Conservation (phyloP, 2,329 filamentous ascomycete species). For the Phialophora tarda region DNA sequence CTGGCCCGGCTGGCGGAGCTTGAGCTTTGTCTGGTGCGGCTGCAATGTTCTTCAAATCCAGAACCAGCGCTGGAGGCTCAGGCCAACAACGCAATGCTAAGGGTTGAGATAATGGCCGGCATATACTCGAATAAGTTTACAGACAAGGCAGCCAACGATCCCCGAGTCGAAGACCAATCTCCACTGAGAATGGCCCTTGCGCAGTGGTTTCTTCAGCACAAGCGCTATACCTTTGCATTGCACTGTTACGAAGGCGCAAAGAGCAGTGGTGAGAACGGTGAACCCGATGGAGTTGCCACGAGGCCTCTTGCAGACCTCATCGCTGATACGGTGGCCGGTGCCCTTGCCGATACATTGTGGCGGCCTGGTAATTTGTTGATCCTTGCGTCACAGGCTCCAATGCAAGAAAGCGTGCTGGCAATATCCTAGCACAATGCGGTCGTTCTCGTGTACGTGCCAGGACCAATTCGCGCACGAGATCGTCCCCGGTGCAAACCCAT, state of each 20-base stretch:
- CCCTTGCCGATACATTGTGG: slow-evolving; percentile 5
- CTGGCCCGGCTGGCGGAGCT: slow-evolving; percentile 25
- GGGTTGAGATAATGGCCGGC: slow-evolving; percentile 23
- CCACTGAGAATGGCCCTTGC: slow-evolving; percentile 10
- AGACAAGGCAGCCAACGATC: slow-evolving; percentile 3
- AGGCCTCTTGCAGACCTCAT: slow-evolving; percentile 22
- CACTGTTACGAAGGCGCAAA: slow-evolving; percentile 23
- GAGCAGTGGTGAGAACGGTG: not conserved
- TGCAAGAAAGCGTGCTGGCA: slow-evolving; percentile 1
- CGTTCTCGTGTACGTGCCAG: not conserved
- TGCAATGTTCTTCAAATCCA: slow-evolving; percentile 11
- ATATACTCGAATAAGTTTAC: slow-evolving; percentile 21
- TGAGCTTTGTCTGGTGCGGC: slow-evolving; percentile 20
- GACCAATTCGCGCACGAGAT: not conserved
- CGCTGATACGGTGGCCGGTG: slow-evolving; percentile 4
- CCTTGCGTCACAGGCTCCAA: slow-evolving; percentile 16
- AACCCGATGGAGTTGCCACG: not conserved
- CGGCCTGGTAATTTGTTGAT: not conserved
- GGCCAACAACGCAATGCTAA: slow-evolving; percentile 24
- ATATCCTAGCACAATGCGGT: not conserved
- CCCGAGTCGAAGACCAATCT: not conserved
- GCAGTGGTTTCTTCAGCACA: slow-evolving; percentile 28
- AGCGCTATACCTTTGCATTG: slow-evolving; percentile 27
- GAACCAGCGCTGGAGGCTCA: slow-evolving; percentile 17
- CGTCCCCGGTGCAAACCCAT: not conserved